Base-by-base conservation (phyloP, 805 yeast genomes). In the Lachancea dasiensis region DNA sequence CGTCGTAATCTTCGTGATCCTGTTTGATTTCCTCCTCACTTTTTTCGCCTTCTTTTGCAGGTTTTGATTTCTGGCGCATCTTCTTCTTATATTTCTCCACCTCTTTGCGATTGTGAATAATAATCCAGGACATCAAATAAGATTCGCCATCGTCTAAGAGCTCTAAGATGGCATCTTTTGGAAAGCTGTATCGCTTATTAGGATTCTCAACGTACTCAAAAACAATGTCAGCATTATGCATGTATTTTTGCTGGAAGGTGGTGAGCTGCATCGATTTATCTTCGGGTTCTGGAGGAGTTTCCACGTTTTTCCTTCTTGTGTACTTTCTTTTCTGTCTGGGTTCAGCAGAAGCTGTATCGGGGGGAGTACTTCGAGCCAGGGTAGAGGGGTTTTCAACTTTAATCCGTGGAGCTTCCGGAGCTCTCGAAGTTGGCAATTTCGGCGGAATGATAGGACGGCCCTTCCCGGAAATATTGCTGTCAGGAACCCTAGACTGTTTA, bases 121-220 rank as follows among this genome's bases (percentile, higher is more conserved):
- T 40, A 19, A 61, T 51, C 60, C 61, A 61, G 3, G 66, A 61
- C n/a, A 60, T 24, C 5, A 54, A 40, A 29, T 48, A 50, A 5
- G 49, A 53, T 23, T 50, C 46, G 36, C 60, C 50, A 42, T 52
- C 48, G 28, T 51, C 53, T 27, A 56, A 38, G 37, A 51, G 47
- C 60, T 89, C 97, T 41, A 82, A 65, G 3, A 90, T 72, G 1
- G 94, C 73, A 45, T 86, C 75, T 46, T 79, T 79, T 0, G 97
- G 97, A 0, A 90, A 54, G 41, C 72, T 63, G 51, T 73, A 90
- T 41, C 97, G 70, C 6, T 79, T 79, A 31, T 79, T 71, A 0
- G 92, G 75, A 54, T 79, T 80, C 50, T 92, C 97, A 19, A 72
- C 72, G 62, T 79, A 90, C 58, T 92, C 98, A 57, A 90, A 79